Evolutionary conservation across 192 early-diverging fungal genomes (phyloP).

Genomic region (Phycomyces nitens): DNA sequence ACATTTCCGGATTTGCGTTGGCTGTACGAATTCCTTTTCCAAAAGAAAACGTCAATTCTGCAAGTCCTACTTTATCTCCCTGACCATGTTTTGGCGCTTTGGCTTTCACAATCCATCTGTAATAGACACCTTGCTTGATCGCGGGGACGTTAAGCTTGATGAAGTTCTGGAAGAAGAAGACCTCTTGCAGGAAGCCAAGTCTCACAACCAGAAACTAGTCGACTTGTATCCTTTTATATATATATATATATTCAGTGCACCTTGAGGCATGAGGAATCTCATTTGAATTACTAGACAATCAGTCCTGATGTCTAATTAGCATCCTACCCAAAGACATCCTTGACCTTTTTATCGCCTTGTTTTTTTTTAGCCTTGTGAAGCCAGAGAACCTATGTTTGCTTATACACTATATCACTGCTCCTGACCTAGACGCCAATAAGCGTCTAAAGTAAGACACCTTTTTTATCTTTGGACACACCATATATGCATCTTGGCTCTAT

Average conservation of each 20-base stretch:
- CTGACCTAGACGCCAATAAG: conserved; percentile 80
- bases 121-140: conserved; percentile 89
- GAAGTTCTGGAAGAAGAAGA: conserved; percentile 92
- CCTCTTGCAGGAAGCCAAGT: conserved; percentile 92
- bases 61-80: neutral
- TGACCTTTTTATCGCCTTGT: neutral
- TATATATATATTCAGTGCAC: neutral
- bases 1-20: neutral
- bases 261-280: no score
- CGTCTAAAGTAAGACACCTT: conserved; percentile 63
- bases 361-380: conserved; percentile 34
- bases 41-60: conserved; percentile 1
- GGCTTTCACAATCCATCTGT: conserved; percentile 89
- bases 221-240: conserved; percentile 58
- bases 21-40: neutral
- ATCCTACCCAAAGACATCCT: neutral
- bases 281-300: neutral
- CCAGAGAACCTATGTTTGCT: conserved; percentile 73
- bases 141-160: conserved; percentile 84
- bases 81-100: conserved; percentile 88
- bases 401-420: conserved; percentile 77
- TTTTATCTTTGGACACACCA: neutral
- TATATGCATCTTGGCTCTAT: no score
- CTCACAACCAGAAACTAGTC: conserved; percentile 86
- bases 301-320: neutral